Conservation (phyloP, 2,329 filamentous ascomycete species). For the Ascochyta fabae region DNA sequence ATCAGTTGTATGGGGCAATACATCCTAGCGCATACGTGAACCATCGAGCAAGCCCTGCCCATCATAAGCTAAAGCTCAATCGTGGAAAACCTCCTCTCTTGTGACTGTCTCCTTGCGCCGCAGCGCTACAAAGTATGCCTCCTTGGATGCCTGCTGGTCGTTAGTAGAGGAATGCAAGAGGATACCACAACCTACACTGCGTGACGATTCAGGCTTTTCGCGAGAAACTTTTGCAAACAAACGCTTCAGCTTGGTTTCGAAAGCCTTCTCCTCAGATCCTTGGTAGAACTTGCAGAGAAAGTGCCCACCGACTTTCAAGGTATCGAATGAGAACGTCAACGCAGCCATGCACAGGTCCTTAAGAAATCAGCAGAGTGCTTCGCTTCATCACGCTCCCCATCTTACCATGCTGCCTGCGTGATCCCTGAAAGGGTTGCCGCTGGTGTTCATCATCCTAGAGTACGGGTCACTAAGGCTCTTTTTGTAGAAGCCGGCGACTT, state of each 20-base stretch:
- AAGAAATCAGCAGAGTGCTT: conserved; percentile 10
- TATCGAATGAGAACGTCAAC: conserved; percentile 83
- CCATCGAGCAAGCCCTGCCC: not conserved
- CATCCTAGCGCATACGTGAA: not conserved
- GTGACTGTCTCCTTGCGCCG: conserved; percentile 64
- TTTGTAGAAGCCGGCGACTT: conserved; percentile 78
- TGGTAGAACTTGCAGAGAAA: conserved; percentile 99
- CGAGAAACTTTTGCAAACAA: conserved; percentile 82
- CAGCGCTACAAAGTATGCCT: conserved; percentile 85
- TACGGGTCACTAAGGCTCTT: conserved; percentile 95
- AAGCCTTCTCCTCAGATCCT: conserved; percentile 79
- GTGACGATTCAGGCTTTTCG: conserved; percentile 90
- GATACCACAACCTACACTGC: conserved; percentile 64
- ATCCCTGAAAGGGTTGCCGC: conserved; percentile 83
- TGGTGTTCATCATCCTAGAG: conserved; percentile 99
- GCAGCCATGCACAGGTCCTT: conserved; percentile 91
- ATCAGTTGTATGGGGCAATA: not conserved
- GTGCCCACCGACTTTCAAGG: conserved; percentile 79
- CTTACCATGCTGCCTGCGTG: conserved; percentile 94
- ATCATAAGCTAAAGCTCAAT: conserved; percentile 17
- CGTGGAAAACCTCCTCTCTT: conserved; percentile 54
- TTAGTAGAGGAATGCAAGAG: conserved; percentile 11
- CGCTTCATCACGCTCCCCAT: not conserved
- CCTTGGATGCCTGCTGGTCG: conserved; percentile 72
- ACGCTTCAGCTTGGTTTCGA: conserved; percentile 76